Percentiles rank a stretch among this genome's conserved stretches.
Evolutionary conservation across 2,329 filamentous ascomycete species (phyloP).

Genomic region (Diaporthe australafricana): DNA sequence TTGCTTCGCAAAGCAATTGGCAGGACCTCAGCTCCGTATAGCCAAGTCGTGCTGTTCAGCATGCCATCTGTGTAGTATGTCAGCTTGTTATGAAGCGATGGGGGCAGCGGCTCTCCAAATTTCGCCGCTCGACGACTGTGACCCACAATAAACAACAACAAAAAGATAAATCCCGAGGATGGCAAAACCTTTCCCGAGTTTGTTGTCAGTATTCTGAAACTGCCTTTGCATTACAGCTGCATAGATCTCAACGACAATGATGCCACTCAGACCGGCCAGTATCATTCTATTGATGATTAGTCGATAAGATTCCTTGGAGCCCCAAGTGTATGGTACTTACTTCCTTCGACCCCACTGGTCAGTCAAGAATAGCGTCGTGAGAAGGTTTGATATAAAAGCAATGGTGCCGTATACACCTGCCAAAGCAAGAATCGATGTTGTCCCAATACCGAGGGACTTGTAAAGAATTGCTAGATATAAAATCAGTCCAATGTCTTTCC

Average conservation of each 20-base stretch:
- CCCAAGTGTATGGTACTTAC: slow-evolving; percentile 42
- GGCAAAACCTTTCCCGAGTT: slow-evolving; percentile 68
- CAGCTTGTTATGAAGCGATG: neutral
- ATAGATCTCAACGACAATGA: slow-evolving; percentile 69
- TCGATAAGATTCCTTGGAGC: too few relatives aligned
- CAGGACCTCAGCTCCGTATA: slow-evolving; percentile 67
- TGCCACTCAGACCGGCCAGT: slow-evolving; percentile 60
- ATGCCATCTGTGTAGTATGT: slow-evolving; percentile 53
- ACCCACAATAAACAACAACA: slow-evolving; percentile 64
- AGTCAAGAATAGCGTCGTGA: slow-evolving; percentile 64
- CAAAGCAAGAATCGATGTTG: slow-evolving; percentile 62
- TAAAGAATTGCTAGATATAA: slow-evolving; percentile 59
- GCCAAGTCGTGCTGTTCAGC: slow-evolving; percentile 66
- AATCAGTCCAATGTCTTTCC: neutral
- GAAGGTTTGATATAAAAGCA: slow-evolving; percentile 60
- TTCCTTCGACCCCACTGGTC: slow-evolving; percentile 71
- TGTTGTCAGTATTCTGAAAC: slow-evolving; percentile 67
- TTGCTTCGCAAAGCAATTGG: slow-evolving; percentile 65
- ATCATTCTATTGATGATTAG: slow-evolving; percentile 58
- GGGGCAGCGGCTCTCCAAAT: neutral
- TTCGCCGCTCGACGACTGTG: neutral
- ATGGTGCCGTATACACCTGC: slow-evolving; percentile 66
- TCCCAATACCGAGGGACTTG: slow-evolving; percentile 63
- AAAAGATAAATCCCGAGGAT: slow-evolving; percentile 71
- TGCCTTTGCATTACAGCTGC: slow-evolving; percentile 68